Base-by-base conservation (phyloP, 257 asterid species). In the Primulina huaijiensis region DNA sequence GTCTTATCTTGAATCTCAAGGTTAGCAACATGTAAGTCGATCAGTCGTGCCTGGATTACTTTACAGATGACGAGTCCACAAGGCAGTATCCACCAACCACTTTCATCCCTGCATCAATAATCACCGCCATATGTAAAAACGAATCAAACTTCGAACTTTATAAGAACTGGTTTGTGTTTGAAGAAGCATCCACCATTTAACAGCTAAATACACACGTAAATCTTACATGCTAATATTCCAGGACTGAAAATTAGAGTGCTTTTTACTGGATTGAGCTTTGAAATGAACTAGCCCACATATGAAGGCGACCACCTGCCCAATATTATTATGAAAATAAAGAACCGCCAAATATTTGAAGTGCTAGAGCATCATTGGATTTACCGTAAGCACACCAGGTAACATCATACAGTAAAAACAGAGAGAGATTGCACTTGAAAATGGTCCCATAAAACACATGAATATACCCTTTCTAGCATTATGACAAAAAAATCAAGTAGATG, bases 71-170 rank as follows among this genome's bases (percentile, higher is more conserved):
- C 35, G 67, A 92, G 83, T 35, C 92, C 97, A 56, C 78, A 79
- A 62, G 95, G 94, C 64, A 92, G 87, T 89, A 84, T 78, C 97
- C 97, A 92, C 96, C 96, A 87, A 65, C 96, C 95, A 78, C 92
- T 87, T 68, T 89, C 97, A 63, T 92, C 96, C 95, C 97, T 92
- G 82, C 60, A 57, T 40, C 53, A 20, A 72, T 27, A 12, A 62
- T 56, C 77, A 20, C 33, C 33, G 33, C 33, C 33, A 30, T 30
- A 2, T 3, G 5, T 30, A 30, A 30, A 27, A 68, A 23, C 34
- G 60, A 21, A 9, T 70, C 69, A 59, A 21, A 74, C 1, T 67
- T 29, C 31, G 6, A 10, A 19, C 35, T 40, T 14, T 30, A 31
- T 31, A 3, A 55, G 16, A 21, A 21, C 33, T 17, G 17, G 29